These are phyloP conservation scores for Crucibulum parvulum DNA, from an alignment of 1,284 basidiomycete species.

Conservation along the genomic window DNA sequence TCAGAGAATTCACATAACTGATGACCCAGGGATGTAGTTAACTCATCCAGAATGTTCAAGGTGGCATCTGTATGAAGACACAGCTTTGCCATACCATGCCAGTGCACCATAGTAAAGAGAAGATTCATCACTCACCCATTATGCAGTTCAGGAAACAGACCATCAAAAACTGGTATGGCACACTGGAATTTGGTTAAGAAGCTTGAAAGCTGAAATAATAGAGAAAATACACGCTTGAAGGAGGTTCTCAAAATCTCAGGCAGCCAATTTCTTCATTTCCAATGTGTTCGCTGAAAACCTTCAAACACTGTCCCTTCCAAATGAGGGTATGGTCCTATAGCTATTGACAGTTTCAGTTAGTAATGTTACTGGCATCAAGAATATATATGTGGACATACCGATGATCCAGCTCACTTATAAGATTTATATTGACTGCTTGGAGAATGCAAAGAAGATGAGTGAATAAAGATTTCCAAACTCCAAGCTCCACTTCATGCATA, in stretches of 20 bases:
- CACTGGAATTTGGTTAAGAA: neutral
- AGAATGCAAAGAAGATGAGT: neutral
- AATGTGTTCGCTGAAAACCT: neutral
- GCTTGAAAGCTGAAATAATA: neutral
- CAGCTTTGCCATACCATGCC: neutral
- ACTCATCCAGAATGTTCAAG: neutral
- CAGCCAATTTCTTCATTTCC: neutral
- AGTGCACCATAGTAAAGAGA: neutral
- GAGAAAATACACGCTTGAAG: neutral
- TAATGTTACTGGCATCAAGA: too few relatives aligned
- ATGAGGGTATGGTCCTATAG: too few relatives aligned
- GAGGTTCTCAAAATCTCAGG: neutral
- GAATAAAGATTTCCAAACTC: neutral
- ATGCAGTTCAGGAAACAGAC: neutral
- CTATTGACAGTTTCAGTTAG: too few relatives aligned
- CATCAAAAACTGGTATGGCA: neutral
- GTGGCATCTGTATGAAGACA: neutral
- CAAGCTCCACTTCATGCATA: constrained; percentile 16
- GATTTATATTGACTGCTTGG: neutral
- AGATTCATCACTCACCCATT: neutral
- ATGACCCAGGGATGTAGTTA: neutral
- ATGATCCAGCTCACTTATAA: neutral
- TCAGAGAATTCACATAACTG: neutral
- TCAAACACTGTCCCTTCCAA: neutral
- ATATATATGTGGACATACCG: neutral